Evolutionary conservation across 169 alveolate genomes (phyloP).

Genomic region (Cryptosporidium tyzzeri): DNA sequence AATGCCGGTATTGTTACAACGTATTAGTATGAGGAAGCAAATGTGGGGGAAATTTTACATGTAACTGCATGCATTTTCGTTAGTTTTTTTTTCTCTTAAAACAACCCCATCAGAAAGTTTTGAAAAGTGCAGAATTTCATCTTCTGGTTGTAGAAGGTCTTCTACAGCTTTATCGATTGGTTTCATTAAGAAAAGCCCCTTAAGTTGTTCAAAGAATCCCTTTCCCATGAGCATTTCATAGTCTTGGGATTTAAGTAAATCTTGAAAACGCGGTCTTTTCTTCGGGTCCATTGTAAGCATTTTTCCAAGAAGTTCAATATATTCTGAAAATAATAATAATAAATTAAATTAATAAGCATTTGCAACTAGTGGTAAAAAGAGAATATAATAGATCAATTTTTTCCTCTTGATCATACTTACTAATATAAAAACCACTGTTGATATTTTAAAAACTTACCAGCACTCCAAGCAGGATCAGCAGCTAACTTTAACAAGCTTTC

Average conservation of each 20-base stretch:
- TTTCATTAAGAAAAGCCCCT: conserved; percentile 26
- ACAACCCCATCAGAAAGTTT: conserved; percentile 67
- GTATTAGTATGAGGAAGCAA: conserved; percentile 1
- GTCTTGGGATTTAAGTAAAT: conserved; percentile 22
- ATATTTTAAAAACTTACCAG: conserved; percentile 46
- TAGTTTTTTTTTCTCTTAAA: conserved; percentile 9
- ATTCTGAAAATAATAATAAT: neutral
- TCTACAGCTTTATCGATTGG: conserved; percentile 1
- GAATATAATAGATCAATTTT: neutral
- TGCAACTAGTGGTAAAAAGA: neutral
- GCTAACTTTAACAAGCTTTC: conserved; percentile 34
- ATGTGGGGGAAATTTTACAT: conserved; percentile 74
- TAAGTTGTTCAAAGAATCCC: conserved; percentile 52
- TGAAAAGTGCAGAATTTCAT: conserved; percentile 52
- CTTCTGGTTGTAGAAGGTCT: conserved; percentile 41
- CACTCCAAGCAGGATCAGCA: conserved; percentile 55
- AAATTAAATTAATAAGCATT: neutral
- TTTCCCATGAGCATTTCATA: conserved; percentile 42
- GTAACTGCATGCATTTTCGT: conserved; percentile 41
- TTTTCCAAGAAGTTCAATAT: conserved; percentile 43
- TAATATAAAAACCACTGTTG: neutral
- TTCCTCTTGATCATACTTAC: neutral
- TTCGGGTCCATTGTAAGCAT: conserved; percentile 61
- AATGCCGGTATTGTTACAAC: conserved; percentile 1
- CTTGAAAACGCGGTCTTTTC: conserved; percentile 56